phyloP scores from a whole-genome alignment of 164 flowering plant genomes.

The Umbilicus rupestris region DNA sequence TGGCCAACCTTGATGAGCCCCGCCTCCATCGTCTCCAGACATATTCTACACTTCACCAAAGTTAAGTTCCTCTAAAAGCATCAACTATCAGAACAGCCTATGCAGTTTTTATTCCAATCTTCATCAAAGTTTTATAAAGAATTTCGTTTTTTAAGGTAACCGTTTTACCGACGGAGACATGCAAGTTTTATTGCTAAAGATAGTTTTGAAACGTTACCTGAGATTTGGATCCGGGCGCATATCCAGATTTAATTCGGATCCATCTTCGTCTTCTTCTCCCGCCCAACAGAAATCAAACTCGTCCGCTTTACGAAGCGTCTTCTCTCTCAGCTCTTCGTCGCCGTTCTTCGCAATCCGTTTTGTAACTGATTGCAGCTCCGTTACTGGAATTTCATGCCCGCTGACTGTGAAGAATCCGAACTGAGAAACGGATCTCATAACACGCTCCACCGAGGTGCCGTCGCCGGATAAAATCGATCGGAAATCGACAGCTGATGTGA shows the following conservation, averaged over 20 bases:
- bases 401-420: not conserved
- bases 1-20: not conserved
- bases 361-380: not conserved
- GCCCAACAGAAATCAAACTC: conserved; percentile 5
- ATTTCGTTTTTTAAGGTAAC: no score
- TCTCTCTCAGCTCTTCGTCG: not conserved
- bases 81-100: no score
- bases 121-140: no score
- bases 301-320: not conserved
- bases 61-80: not conserved
- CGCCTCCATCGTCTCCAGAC: not conserved
- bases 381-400: not conserved
- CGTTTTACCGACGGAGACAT: no score
- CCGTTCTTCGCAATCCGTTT: not conserved
- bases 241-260: not conserved
- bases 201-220: not conserved
- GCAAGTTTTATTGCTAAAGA: no score
- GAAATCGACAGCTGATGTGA: not conserved
- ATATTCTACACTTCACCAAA: not conserved
- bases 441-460: not conserved
- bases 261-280: not conserved
- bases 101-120: no score
- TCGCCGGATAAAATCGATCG: not conserved
- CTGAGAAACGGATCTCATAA: not conserved
- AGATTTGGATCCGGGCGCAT: not conserved